These are phyloP conservation scores for Diaporthe aspalathi DNA, from an alignment of 2,329 filamentous ascomycete species.

Conservation along the genomic window DNA sequence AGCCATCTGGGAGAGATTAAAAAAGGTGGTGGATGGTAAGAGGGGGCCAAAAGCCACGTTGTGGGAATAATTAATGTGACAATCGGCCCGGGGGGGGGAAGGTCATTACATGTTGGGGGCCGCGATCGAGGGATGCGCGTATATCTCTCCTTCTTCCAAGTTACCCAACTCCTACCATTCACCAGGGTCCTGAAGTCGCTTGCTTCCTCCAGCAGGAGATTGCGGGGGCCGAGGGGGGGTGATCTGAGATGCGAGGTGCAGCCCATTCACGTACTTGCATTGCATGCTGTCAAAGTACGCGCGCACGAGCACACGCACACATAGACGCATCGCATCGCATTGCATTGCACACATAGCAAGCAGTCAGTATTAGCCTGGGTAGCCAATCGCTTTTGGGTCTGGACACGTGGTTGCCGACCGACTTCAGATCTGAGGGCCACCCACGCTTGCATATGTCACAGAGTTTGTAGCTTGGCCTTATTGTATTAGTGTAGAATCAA, in stretches of 20 bases:
- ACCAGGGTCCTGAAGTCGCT: too few relatives aligned
- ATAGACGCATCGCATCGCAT: background rate
- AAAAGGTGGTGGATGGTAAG: background rate
- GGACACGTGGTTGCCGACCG: background rate
- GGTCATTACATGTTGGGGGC: background rate
- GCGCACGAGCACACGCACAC: background rate
- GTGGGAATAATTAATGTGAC: conserved; percentile 9
- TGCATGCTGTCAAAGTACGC: conserved; percentile 22
- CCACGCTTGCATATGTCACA: background rate
- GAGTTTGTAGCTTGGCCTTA: background rate
- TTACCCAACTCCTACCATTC: background rate
- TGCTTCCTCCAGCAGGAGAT: background rate
- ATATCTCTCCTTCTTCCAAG: background rate
- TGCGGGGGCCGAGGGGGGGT: too few relatives aligned
- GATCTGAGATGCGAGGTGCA: conserved; percentile 21
- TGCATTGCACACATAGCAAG: background rate
- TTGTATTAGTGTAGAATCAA: background rate
- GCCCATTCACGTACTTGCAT: background rate
- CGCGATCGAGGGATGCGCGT: background rate
- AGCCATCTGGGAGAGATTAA: background rate
- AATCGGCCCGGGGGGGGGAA: background rate
- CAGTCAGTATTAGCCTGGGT: too few relatives aligned
- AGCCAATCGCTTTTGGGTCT: background rate
- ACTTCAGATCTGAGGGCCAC: background rate
- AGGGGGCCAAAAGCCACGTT: conserved; percentile 31